Evolutionary conservation across 352 stramenopile species (phyloP).

Genomic region (Aphanomyces invadans): DNA sequence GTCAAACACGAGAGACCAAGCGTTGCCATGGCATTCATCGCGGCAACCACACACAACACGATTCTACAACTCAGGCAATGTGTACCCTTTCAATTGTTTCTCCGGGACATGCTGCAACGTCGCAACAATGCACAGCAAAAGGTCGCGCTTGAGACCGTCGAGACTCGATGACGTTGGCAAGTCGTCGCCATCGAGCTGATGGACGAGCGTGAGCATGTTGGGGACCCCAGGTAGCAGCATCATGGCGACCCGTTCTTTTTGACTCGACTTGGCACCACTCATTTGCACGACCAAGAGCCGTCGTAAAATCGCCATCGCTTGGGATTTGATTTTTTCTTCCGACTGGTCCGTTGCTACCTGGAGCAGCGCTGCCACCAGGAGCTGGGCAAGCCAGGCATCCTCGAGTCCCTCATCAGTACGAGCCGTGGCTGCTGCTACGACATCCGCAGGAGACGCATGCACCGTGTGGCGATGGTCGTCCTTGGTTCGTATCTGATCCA

Average conservation of each 20-base stretch:
- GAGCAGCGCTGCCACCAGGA: conserved; percentile 47
- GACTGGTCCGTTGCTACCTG: conserved; percentile 47
- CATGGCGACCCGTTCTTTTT: conserved; percentile 54
- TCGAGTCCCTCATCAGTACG: background rate
- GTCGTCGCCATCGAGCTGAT: conserved; percentile 28
- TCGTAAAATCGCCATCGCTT: conserved; percentile 43
- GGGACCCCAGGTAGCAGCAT: conserved; percentile 51
- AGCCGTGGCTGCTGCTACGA: too few species aligned
- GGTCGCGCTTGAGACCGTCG: conserved; percentile 13
- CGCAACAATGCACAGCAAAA: background rate
- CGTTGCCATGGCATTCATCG: too few species aligned
- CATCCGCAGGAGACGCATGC: too few species aligned
- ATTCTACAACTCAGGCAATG: background rate
- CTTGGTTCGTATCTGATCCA: too few species aligned
- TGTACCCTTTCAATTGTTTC: background rate
- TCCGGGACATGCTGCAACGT: background rate
- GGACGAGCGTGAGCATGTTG: conserved; percentile 41
- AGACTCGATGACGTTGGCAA: background rate
- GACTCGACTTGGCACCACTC: conserved; percentile 28
- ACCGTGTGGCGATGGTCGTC: too few species aligned
- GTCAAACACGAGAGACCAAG: too few species aligned
- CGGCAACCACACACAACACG: background rate
- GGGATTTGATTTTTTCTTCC: conserved; percentile 49
- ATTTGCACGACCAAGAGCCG: conserved; percentile 65
- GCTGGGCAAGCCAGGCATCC: conserved; percentile 45